Evolutionary conservation across 139 green algal genomes (phyloP).

Genomic region (Marvania coccoides): DNA sequence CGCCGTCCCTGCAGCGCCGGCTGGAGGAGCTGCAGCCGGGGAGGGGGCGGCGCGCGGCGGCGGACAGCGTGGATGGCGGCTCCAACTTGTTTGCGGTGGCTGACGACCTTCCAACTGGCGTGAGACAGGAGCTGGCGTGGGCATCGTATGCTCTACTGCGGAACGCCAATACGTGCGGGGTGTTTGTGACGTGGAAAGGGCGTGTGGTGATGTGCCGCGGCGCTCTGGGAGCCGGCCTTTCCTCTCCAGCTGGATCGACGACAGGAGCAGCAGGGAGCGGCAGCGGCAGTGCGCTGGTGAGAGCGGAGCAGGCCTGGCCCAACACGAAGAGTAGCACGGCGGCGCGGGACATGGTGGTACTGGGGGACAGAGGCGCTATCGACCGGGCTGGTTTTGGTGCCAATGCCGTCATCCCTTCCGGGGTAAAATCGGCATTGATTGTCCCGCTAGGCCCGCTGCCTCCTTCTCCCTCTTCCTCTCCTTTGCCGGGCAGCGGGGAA

Average conservation of each 20-base stretch:
- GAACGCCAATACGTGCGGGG: slow-evolving; percentile 74
- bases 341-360: not conserved
- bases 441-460: not conserved
- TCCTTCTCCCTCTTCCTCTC: not conserved
- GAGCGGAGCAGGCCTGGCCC: not conserved
- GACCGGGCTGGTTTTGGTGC: not conserved
- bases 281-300: not conserved
- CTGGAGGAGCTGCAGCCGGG: slow-evolving; percentile 56
- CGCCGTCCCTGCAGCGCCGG: slow-evolving; percentile 60
- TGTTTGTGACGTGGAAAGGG: slow-evolving; percentile 38
- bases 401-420: not conserved
- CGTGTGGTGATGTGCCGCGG: slow-evolving; percentile 27
- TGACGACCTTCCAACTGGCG: not conserved
- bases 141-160: slow-evolving; percentile 67
- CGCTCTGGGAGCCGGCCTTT: slow-evolving; percentile 4
- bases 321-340: not conserved
- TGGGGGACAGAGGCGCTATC: not conserved
- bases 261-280: not conserved
- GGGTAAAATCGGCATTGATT: not conserved
- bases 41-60: slow-evolving; percentile 37
- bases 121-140: slow-evolving; percentile 73
- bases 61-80: slow-evolving; percentile 34
- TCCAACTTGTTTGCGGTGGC: slow-evolving; percentile 47
- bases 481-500: not conserved
- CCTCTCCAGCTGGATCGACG: not conserved